Conservation (phyloP, 306 rosid genomes). For the Corylus heterophylla region DNA sequence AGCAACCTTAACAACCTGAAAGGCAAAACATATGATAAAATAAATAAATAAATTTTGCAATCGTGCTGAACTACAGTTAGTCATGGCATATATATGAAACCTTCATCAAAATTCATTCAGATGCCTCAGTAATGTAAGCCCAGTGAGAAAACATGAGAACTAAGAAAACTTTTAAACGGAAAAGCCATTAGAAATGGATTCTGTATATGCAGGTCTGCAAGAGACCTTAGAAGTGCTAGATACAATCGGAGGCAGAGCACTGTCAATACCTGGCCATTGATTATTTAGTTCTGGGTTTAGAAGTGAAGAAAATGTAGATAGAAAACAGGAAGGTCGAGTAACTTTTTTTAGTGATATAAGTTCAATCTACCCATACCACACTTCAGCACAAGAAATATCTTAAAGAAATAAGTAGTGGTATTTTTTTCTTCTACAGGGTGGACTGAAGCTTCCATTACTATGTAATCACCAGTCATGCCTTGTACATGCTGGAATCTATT, state of each 20-base stretch:
- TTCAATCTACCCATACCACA: neutral
- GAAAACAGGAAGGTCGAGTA: no score
- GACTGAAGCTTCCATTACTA: neutral
- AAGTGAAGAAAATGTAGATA: neutral
- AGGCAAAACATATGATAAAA: slow-evolving; percentile 12
- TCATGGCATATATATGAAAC: neutral
- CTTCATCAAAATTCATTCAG: neutral
- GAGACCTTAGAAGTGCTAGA: neutral
- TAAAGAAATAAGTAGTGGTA: neutral
- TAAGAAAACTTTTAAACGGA: neutral
- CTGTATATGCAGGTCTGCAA: neutral
- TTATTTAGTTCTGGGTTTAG: neutral
- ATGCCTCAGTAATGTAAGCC: neutral
- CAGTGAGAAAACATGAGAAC: neutral
- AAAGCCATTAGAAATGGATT: neutral
- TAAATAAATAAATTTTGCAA: neutral
- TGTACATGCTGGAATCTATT: neutral
- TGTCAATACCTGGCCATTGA: neutral
- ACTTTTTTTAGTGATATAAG: neutral
- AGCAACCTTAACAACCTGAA: slow-evolving; percentile 92
- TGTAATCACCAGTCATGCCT: neutral
- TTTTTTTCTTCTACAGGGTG: neutral
- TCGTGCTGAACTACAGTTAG: neutral
- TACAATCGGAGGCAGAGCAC: neutral
- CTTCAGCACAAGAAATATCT: neutral